Evolutionary conservation across 495 filamentous ascomycete genomes (phyloP).

Genomic region (Neurospora cerealis): DNA sequence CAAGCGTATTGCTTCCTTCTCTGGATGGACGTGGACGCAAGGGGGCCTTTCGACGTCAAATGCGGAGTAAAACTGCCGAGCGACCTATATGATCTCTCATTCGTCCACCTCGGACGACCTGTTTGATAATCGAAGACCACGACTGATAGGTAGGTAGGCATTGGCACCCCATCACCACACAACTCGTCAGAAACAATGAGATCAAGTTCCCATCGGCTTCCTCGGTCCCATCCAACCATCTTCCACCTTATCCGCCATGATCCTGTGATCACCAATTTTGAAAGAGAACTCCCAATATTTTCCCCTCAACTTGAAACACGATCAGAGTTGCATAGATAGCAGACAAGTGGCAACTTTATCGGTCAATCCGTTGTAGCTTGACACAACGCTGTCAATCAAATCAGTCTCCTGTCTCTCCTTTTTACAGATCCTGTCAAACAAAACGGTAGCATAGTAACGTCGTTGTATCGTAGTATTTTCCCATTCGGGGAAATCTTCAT

Average conservation of each 20-base stretch:
- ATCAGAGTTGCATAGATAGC: neutral
- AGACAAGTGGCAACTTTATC: neutral
- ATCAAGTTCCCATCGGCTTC: neutral
- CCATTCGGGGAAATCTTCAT: neutral
- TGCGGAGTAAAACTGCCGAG: neutral
- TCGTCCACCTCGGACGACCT: neutral
- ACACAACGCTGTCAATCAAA: neutral
- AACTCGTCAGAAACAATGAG: neutral
- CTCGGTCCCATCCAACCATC: neutral
- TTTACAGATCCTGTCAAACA: neutral
- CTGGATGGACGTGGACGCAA: neutral
- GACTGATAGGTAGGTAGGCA: neutral
- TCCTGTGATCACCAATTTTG: neutral
- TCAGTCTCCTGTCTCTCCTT: neutral
- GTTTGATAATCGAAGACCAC: neutral
- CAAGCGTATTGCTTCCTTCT: neutral
- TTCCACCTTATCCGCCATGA: neutral
- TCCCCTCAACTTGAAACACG: neutral
- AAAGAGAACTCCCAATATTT: neutral
- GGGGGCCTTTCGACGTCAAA: neutral
- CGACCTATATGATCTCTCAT: neutral
- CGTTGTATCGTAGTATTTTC: neutral
- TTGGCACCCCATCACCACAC: neutral
- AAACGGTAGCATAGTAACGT: neutral
- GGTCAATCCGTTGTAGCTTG: neutral